Evolutionary conservation across 164 flowering plant genomes (phyloP).

Genomic region (Berberis vulgaris): DNA sequence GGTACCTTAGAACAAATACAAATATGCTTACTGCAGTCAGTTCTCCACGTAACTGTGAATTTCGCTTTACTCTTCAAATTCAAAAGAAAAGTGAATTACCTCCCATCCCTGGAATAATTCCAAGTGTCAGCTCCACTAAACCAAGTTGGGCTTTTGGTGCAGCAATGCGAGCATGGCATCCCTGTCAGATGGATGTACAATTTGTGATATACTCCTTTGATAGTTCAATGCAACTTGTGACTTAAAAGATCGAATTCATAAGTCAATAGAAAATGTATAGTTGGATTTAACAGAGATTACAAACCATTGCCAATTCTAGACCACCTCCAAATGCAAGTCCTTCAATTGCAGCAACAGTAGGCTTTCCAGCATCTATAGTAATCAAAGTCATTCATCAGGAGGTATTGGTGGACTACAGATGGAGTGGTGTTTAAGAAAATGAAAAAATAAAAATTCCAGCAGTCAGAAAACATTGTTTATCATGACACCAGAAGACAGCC

Average conservation of each 20-base stretch:
- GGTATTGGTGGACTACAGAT: too few relatives aligned
- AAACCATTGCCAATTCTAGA: slow-evolving; percentile 78
- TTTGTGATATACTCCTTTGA: slow-evolving; percentile 3
- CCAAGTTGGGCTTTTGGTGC: slow-evolving; percentile 75
- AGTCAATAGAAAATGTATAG: background rate
- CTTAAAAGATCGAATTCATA: background rate
- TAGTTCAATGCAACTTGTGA: background rate
- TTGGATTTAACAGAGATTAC: slow-evolving; percentile 19
- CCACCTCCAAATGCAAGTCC: slow-evolving; percentile 99
- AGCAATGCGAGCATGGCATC: slow-evolving; percentile 90
- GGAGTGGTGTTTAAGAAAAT: too few relatives aligned
- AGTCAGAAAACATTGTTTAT: too few relatives aligned
- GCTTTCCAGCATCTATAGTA: slow-evolving; percentile 68
- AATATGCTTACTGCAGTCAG: background rate
- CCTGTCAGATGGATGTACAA: slow-evolving; percentile 22
- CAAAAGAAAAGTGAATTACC: slow-evolving; percentile 27
- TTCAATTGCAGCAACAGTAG: slow-evolving; percentile 83
- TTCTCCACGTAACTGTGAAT: too few relatives aligned
- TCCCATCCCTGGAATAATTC: slow-evolving; percentile 91
- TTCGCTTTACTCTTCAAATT: too few relatives aligned
- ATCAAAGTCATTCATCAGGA: too few relatives aligned
- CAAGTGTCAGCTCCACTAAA: slow-evolving; percentile 87
- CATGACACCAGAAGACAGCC: too few relatives aligned
- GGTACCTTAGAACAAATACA: slow-evolving; percentile 50
- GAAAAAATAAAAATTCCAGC: too few relatives aligned